A percentile compares a stretch with the other conserved stretches of the same genome.
These are phyloP conservation scores for Lycium barbarum DNA, from an alignment of 257 asterid species.

Conservation along the genomic window DNA sequence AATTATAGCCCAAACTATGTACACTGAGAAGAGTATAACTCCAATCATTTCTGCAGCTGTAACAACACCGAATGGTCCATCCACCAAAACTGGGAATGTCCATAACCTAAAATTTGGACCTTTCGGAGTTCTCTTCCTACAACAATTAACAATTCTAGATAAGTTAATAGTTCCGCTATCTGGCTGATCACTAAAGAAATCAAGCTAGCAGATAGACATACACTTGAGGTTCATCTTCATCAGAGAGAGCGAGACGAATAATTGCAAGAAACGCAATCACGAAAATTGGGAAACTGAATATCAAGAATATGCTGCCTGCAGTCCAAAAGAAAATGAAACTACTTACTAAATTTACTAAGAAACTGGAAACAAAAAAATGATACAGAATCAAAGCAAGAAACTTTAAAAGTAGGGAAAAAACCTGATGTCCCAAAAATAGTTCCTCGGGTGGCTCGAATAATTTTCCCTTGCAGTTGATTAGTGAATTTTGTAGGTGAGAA, in stretches of 20 bases:
- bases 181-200: background rate
- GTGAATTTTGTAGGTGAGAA: constrained; percentile 50
- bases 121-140: constrained; percentile 48
- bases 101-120: constrained; percentile 59
- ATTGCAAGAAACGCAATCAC: constrained; percentile 66
- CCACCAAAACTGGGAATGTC: constrained; percentile 89
- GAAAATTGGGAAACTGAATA: constrained; percentile 70
- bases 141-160: background rate
- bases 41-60: constrained; percentile 86
- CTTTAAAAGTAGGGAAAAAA: constrained; percentile 22
- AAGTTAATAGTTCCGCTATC: background rate
- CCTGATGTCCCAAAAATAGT: constrained; percentile 61
- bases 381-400: background rate
- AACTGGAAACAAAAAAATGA: too few relatives aligned
- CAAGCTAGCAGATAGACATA: constrained; percentile 29
- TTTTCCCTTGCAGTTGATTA: constrained; percentile 14
- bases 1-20: constrained; percentile 62
- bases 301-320: constrained; percentile 68
- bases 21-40: constrained; percentile 51
- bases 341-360: background rate
- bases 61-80: constrained; percentile 88
- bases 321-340: background rate
- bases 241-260: constrained; percentile 50
- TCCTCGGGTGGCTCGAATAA: constrained; percentile 34
- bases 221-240: constrained; percentile 53